These are phyloP conservation scores for Ilex aquifolium DNA, from an alignment of 257 asterid species.

Conservation along the genomic window DNA sequence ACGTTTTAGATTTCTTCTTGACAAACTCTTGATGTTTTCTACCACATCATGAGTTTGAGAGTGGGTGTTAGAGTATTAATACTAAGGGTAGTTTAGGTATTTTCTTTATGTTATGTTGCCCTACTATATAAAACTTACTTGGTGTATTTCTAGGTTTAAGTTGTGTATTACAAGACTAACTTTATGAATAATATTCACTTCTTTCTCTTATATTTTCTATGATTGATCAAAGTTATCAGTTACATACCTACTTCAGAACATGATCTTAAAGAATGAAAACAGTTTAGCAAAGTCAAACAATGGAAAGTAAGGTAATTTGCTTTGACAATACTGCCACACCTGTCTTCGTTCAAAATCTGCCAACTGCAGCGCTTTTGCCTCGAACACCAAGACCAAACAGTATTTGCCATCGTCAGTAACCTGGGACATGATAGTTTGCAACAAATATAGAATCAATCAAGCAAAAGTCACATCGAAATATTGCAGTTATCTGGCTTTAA, in stretches of 20 bases:
- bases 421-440: constrained; percentile 32
- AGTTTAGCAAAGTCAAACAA: background rate
- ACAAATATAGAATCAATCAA: background rate
- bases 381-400: constrained; percentile 65
- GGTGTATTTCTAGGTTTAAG: too few species aligned
- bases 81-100: too few species aligned
- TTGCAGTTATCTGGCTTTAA: background rate
- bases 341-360: constrained; percentile 82
- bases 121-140: too few species aligned
- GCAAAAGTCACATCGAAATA: background rate
- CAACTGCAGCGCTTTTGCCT: constrained; percentile 73
- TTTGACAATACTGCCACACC: constrained; percentile 25
- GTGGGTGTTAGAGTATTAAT: too few species aligned
- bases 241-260: background rate
- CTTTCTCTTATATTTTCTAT: too few species aligned
- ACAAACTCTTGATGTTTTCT: too few species aligned
- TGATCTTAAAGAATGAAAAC: background rate
- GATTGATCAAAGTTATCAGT: too few species aligned
- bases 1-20: too few species aligned
- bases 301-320: background rate
- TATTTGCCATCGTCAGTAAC: constrained; percentile 76
- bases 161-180: too few species aligned
- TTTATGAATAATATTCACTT: too few species aligned
- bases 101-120: too few species aligned
- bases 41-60: too few species aligned